Evolutionary conservation across 306 rosid species (phyloP).

Genomic region (Rosa rugosa): DNA sequence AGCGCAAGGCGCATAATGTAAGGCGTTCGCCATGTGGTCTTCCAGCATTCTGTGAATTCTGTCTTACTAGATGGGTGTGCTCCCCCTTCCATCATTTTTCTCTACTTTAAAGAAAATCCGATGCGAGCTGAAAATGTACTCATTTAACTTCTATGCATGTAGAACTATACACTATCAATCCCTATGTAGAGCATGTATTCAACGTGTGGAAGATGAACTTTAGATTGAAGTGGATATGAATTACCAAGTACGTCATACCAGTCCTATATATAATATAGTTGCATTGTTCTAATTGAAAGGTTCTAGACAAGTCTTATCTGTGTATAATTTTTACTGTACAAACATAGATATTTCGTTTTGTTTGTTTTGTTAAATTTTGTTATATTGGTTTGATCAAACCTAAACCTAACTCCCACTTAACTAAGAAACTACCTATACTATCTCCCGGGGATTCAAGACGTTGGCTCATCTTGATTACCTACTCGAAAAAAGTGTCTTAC

Average conservation of each 20-base stretch:
- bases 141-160: not conserved
- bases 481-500: not conserved
- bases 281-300: not conserved
- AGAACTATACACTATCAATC: not conserved
- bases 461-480: not conserved
- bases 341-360: not conserved
- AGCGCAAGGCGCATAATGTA: conserved; percentile 74
- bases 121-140: not conserved
- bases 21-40: conserved; percentile 51
- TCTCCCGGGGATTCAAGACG: not conserved
- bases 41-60: conserved; percentile 58
- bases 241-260: not conserved
- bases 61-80: conserved; percentile 32
- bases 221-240: not conserved
- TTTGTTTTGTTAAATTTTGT: not conserved
- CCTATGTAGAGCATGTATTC: not conserved
- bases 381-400: not conserved
- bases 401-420: not conserved
- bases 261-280: not conserved
- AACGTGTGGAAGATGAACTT: not conserved
- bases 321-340: not conserved
- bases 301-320: not conserved
- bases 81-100: conserved; percentile 44
- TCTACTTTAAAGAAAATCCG: not conserved
- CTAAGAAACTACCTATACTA: not conserved